phyloP scores from a whole-genome alignment of 495 filamentous ascomycete species.

The Daldinia bambusicola region DNA sequence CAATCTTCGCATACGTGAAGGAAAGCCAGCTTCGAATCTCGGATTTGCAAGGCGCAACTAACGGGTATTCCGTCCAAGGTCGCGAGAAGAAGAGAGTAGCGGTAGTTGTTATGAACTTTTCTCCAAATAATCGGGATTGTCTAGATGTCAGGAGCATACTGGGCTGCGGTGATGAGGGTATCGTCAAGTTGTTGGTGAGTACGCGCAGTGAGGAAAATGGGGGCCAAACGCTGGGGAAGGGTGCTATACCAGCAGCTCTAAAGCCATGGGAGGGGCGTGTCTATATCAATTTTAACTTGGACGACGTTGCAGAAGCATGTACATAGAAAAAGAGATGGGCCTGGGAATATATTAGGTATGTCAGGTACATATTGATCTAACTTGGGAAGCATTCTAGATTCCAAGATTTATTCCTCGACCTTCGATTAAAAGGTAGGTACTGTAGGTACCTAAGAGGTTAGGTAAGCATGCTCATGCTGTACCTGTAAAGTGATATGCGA shows the following conservation, averaged over 20 bases:
- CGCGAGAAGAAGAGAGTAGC: constrained; percentile 25
- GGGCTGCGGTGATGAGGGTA: constrained; percentile 11
- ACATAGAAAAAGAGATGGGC: not conserved
- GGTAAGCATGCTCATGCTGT: too few species aligned
- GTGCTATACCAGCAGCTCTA: constrained; percentile 2
- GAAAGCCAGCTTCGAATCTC: constrained; percentile 21
- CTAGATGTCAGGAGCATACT: constrained; percentile 41
- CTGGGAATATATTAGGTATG: not conserved
- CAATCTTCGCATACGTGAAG: constrained; percentile 60
- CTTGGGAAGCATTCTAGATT: too few species aligned
- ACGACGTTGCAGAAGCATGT: not conserved
- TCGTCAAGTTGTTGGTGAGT: constrained; percentile 21
- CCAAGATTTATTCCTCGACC: too few species aligned
- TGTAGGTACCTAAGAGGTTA: too few species aligned
- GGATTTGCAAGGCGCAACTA: constrained; percentile 5
- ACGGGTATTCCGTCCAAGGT: not conserved
- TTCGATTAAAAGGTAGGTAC: too few species aligned
- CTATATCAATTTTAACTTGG: constrained; percentile 35
- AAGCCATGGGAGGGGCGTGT: constrained; percentile 40
- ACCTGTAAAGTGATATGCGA: too few species aligned
- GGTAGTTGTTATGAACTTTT: constrained; percentile 51
- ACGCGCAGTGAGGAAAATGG: not conserved
- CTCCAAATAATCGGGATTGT: constrained; percentile 12
- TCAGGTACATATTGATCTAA: not conserved
- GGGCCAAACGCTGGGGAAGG: not conserved